Conservation (phyloP, 2,329 filamentous ascomycete genomes). For the Fusarium humuli region DNA sequence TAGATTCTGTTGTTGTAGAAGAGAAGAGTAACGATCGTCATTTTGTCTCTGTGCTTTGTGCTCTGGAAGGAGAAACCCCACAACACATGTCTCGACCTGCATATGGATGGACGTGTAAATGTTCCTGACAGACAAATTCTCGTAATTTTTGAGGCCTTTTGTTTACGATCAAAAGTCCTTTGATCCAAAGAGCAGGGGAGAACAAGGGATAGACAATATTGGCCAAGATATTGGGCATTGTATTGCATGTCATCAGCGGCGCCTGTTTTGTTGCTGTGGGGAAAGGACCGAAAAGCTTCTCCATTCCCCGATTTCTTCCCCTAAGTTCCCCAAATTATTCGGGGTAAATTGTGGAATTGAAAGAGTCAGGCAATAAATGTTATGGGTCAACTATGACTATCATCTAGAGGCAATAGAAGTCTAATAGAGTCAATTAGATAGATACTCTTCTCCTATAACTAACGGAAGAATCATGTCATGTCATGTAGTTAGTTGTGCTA, state of each 20-base stretch:
- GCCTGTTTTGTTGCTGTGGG: conserved; percentile 37
- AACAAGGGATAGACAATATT: background rate
- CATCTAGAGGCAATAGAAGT: background rate
- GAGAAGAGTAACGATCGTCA: conserved; percentile 31
- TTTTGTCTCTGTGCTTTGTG: background rate
- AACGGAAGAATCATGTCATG: background rate
- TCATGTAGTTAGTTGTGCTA: background rate
- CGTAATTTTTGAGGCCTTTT: background rate
- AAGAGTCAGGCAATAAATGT: background rate
- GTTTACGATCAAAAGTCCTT: background rate
- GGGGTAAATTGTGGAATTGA: conserved; percentile 26
- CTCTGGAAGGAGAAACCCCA: background rate
- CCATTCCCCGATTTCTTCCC: conserved; percentile 28
- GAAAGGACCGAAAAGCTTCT: conserved; percentile 42
- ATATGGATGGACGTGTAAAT: background rate
- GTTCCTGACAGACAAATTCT: background rate
- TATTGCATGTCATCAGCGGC: conserved; percentile 26
- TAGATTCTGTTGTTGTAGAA: background rate
- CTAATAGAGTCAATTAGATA: background rate
- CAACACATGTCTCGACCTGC: background rate
- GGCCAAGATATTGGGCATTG: background rate
- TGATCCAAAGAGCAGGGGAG: background rate
- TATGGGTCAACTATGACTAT: background rate
- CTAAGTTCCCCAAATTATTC: conserved; percentile 34
- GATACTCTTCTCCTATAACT: background rate